Percentiles rank a stretch among this genome's conserved stretches.
phyloP scores from a whole-genome alignment of 148 eudicot species.

The Spergularia bocconei region DNA sequence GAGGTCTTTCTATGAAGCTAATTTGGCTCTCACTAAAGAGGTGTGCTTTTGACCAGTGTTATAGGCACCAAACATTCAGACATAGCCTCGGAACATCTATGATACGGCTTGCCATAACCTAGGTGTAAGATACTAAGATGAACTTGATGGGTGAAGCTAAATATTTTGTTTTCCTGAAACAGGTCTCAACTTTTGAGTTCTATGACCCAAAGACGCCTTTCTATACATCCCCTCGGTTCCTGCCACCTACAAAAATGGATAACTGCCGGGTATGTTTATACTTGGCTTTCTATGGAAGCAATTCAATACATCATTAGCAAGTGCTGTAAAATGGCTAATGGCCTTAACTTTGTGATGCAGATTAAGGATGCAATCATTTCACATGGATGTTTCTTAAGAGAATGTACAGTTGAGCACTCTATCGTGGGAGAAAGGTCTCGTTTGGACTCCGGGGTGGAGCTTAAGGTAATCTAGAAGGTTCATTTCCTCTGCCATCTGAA shows the following conservation, averaged over 20 bases:
- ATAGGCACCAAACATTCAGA: background rate
- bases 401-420: constrained; percentile 73
- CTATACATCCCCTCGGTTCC: constrained; percentile 85
- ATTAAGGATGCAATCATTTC: constrained; percentile 92
- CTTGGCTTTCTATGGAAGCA: background rate
- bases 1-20: constrained; percentile 82
- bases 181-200: constrained; percentile 78
- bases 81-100: no score
- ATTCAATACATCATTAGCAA: background rate
- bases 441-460: constrained; percentile 82
- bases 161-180: constrained; percentile 17
- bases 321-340: background rate
- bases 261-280: constrained; percentile 80
- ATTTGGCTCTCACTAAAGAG: constrained; percentile 89
- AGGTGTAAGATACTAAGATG: background rate
- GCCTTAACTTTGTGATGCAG: constrained; percentile 37
- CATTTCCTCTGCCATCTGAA: background rate
- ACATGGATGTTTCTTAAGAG: constrained; percentile 93
- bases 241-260: constrained; percentile 93
- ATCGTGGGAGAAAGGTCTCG: constrained; percentile 97
- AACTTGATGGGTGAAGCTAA: background rate
- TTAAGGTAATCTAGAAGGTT: constrained; percentile 44
- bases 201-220: constrained; percentile 94
- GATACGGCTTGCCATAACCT: no score
- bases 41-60: constrained; percentile 28